phyloP scores from a whole-genome alignment of 345 rosid genomes.

The Salix viminalis region DNA sequence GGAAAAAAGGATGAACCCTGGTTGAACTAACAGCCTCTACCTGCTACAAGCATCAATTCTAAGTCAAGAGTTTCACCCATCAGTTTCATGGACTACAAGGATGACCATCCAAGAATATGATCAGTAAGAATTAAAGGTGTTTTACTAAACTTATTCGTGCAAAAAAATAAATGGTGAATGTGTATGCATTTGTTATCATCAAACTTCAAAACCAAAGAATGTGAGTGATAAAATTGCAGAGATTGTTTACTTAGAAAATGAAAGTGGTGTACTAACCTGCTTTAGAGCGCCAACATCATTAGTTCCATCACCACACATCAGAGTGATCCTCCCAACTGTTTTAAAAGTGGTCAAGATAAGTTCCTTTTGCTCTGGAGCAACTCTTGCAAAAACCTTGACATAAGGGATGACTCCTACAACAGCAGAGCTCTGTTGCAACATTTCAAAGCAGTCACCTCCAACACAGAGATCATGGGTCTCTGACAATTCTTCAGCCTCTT shows the following conservation, averaged over 20 bases:
- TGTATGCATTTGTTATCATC: neutral
- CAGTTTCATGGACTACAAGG: neutral
- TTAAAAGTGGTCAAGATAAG: constrained; percentile 87
- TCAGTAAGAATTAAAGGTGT: neutral
- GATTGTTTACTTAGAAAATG: neutral
- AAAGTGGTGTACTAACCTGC: constrained; percentile 48
- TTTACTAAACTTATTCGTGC: neutral
- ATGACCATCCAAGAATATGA: neutral
- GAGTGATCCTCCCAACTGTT: constrained; percentile 79
- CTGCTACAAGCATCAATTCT: neutral
- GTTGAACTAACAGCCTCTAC: neutral
- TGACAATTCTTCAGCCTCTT: constrained; percentile 65
- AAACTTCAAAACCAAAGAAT: neutral
- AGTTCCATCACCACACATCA: constrained; percentile 99
- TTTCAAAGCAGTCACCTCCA: constrained; percentile 94
- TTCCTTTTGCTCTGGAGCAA: constrained; percentile 98
- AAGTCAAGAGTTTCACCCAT: neutral
- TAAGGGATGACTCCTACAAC: constrained; percentile 74
- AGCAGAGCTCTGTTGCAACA: constrained; percentile 82
- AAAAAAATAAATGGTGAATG: neutral
- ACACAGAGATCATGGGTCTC: constrained; percentile 91
- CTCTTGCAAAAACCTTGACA: constrained; percentile 99
- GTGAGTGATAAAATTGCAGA: neutral
- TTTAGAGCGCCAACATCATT: constrained; percentile 99
- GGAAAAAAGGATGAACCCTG: neutral